phyloP scores from a whole-genome alignment of 106 monocot genomes.

The Alisma plantagoaquatica region DNA sequence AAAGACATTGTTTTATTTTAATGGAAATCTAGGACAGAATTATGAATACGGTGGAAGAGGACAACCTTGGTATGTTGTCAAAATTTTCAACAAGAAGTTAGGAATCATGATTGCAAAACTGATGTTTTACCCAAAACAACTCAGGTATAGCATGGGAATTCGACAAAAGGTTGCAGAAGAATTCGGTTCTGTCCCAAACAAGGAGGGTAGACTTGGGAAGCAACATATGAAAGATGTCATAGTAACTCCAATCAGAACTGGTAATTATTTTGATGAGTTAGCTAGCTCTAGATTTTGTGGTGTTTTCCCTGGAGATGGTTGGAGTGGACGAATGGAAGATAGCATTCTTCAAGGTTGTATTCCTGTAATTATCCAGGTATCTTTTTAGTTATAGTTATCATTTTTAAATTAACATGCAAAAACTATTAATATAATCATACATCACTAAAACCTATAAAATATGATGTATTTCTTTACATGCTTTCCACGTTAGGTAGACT shows the following conservation, averaged over 20 bases:
- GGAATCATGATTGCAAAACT: too few relatives aligned
- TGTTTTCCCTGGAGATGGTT: conserved; percentile 87
- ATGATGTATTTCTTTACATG: too few relatives aligned
- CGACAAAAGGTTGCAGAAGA: conserved; percentile 76
- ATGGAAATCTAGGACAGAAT: conserved; percentile 85
- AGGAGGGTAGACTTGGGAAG: conserved; percentile 69
- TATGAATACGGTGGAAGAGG: conserved; percentile 77
- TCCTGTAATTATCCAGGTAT: conserved; percentile 86
- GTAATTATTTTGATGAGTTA: conserved; percentile 52
- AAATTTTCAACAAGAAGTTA: too few relatives aligned
- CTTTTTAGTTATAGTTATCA: too few relatives aligned
- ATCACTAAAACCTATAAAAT: too few relatives aligned
- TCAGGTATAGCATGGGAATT: conserved; percentile 93
- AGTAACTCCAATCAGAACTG: conserved; percentile 49
- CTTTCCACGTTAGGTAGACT: too few relatives aligned
- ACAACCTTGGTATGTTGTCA: too few relatives aligned
- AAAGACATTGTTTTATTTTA: conserved; percentile 83
- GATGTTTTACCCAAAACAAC: conserved; percentile 49
- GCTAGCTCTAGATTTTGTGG: conserved; percentile 81
- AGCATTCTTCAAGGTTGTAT: conserved; percentile 86
- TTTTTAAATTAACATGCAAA: too few relatives aligned
- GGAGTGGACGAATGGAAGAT: conserved; percentile 95
- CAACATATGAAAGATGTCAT: conserved; percentile 55
- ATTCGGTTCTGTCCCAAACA: conserved; percentile 77
- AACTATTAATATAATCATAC: too few relatives aligned